These are phyloP conservation scores for Cladosporium sp. DNA, from an alignment of 2,329 filamentous ascomycete genomes.

Conservation along the genomic window DNA sequence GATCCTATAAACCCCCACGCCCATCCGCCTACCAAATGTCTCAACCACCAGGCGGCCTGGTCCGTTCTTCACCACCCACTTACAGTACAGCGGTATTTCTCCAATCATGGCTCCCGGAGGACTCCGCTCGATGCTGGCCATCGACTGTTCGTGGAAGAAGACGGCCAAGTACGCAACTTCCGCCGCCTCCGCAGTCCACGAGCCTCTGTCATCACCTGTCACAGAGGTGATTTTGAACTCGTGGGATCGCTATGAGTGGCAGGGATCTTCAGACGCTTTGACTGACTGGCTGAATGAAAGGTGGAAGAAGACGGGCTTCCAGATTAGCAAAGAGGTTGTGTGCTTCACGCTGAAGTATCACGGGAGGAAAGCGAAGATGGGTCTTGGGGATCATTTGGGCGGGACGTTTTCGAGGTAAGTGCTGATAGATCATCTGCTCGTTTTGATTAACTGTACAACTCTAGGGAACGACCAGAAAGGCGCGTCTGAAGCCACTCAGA, in stretches of 20 bases:
- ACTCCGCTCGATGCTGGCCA: slow-evolving; percentile 17
- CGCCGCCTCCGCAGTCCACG: slow-evolving; percentile 15
- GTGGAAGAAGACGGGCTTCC: slow-evolving; percentile 33
- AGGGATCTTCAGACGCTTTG: slow-evolving; percentile 30
- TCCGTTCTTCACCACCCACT: background rate
- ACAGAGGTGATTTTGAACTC: slow-evolving; percentile 26
- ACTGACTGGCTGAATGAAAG: slow-evolving; percentile 34
- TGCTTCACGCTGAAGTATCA: slow-evolving; percentile 28
- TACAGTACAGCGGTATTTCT: background rate
- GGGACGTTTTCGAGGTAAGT: slow-evolving; percentile 16
- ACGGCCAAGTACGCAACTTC: slow-evolving; percentile 15
- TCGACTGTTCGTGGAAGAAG: slow-evolving; percentile 11
- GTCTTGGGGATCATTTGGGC: slow-evolving; percentile 25
- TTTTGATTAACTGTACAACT: background rate
- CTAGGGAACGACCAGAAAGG: background rate
- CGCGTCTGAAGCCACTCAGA: background rate
- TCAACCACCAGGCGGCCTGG: background rate
- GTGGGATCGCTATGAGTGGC: slow-evolving; percentile 31
- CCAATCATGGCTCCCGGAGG: background rate
- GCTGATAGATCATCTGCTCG: background rate
- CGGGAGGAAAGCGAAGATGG: slow-evolving; percentile 28
- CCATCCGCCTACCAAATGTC: background rate
- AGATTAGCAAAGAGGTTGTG: slow-evolving; percentile 29
- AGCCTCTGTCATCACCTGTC: slow-evolving; percentile 28
- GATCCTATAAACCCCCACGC: background rate